A percentile compares a stretch with the other conserved stretches of the same genome.
These are phyloP conservation scores for Dactylellina haptotyla DNA, from an alignment of 2,329 filamentous ascomycete genomes.

Conservation along the genomic window DNA sequence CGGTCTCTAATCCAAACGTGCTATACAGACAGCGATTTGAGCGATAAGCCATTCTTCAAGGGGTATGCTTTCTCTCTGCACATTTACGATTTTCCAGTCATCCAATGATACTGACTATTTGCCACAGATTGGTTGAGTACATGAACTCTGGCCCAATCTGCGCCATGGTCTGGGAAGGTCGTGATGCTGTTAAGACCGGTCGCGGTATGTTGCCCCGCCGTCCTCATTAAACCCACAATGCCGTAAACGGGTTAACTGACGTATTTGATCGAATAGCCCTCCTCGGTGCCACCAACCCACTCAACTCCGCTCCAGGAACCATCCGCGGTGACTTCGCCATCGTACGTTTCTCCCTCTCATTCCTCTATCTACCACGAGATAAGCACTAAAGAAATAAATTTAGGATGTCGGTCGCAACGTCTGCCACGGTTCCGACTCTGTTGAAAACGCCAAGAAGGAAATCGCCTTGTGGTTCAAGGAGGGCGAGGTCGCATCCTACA, in stretches of 20 bases:
- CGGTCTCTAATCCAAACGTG: conserved; percentile 7
- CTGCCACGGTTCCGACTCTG: conserved; percentile 98
- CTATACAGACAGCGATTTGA: conserved; percentile 79
- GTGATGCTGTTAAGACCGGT: conserved; percentile 98
- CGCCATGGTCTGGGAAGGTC: conserved; percentile 99
- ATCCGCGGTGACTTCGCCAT: conserved; percentile 95
- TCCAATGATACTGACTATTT: conserved; percentile 22
- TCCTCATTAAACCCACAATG: background rate
- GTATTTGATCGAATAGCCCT: conserved; percentile 69
- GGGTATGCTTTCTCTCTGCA: conserved; percentile 72
- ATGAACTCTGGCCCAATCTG: conserved; percentile 96
- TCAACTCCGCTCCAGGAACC: conserved; percentile 92
- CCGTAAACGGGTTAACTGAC: background rate
- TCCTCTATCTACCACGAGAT: background rate
- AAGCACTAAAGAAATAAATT: conserved; percentile 15
- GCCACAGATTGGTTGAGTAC: conserved; percentile 63
- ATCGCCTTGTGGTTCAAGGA: conserved; percentile 97
- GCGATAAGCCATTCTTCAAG: conserved; percentile 94
- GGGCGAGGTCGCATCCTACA: conserved; percentile 81
- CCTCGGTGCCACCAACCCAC: conserved; percentile 98
- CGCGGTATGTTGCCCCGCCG: conserved; percentile 76
- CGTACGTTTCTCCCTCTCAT: conserved; percentile 61
- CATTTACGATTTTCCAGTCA: background rate
- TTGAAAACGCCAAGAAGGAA: conserved; percentile 99
- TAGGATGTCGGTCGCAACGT: conserved; percentile 91